Percentiles rank a stretch among this genome's conserved stretches.
Evolutionary conservation across 2,329 filamentous ascomycete genomes (phyloP).

Genomic region (Blastomyces parvus): DNA sequence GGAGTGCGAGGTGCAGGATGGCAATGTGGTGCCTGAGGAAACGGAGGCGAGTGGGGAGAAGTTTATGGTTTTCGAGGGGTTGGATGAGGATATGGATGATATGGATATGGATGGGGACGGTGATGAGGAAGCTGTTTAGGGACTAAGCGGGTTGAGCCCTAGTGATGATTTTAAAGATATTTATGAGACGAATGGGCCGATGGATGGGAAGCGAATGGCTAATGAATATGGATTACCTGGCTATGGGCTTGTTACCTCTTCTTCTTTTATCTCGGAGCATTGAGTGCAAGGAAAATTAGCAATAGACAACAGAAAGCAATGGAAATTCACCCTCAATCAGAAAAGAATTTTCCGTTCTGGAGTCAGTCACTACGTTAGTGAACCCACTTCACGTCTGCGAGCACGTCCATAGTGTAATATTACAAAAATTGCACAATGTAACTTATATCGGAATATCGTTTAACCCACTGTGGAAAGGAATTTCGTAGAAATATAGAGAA

Average conservation of each 20-base stretch:
- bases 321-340: not conserved
- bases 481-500: not conserved
- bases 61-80: slow-evolving; percentile 46
- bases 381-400: not conserved
- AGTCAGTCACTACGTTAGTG: not conserved
- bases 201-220: not conserved
- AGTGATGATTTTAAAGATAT: slow-evolving; percentile 1
- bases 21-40: slow-evolving; percentile 72
- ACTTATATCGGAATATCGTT: not conserved
- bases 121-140: slow-evolving; percentile 10
- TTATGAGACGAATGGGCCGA: not conserved
- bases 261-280: not conserved
- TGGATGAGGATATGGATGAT: slow-evolving; percentile 32
- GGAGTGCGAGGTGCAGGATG: slow-evolving; percentile 85
- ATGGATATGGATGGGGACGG: slow-evolving; percentile 21
- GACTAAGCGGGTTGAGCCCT: not conserved
- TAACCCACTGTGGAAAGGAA: not conserved
- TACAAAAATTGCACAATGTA: not conserved
- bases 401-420: not conserved
- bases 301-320: not conserved
- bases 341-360: not conserved
- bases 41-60: slow-evolving; percentile 55
- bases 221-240: not conserved
- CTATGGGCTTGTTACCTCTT: not conserved
- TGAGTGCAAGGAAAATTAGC: not conserved